These are phyloP conservation scores for Setaria viridis DNA, from an alignment of 202 grass and related monocot genomes.

Conservation along the genomic window DNA sequence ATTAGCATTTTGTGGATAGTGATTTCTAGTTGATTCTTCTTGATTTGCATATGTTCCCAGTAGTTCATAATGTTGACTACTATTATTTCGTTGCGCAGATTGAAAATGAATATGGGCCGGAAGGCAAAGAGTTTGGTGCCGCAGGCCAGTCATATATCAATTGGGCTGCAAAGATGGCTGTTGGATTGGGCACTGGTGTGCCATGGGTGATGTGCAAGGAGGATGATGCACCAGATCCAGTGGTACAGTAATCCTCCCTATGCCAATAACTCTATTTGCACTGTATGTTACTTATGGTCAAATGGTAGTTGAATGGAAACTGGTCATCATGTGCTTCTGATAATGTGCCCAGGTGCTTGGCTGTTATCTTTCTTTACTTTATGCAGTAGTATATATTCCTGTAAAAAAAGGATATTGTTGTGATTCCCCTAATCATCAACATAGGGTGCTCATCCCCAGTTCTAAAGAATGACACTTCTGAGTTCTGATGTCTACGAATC, in stretches of 20 bases:
- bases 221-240: slow-evolving; percentile 96
- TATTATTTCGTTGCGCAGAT: slow-evolving; percentile 61
- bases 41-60: not conserved
- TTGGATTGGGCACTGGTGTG: slow-evolving; percentile 84
- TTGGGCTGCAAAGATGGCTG: slow-evolving; percentile 95
- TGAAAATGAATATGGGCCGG: slow-evolving; percentile 97
- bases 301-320: not conserved
- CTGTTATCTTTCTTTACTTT: not conserved
- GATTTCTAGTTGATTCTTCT: slow-evolving; percentile 12
- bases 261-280: not conserved
- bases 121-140: slow-evolving; percentile 73
- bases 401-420: not conserved
- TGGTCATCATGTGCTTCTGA: not conserved
- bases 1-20: not conserved
- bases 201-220: slow-evolving; percentile 99
- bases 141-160: slow-evolving; percentile 83
- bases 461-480: not conserved
- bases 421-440: not conserved
- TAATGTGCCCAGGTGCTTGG: not conserved
- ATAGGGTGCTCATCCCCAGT: not conserved
- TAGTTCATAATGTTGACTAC: slow-evolving; percentile 18
- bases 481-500: not conserved
- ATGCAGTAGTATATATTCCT: not conserved
- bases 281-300: not conserved
- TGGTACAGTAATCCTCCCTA: slow-evolving; percentile 63